Base-by-base conservation (phyloP, 2,329 filamentous ascomycete species). In the Neobulgaria alba region DNA sequence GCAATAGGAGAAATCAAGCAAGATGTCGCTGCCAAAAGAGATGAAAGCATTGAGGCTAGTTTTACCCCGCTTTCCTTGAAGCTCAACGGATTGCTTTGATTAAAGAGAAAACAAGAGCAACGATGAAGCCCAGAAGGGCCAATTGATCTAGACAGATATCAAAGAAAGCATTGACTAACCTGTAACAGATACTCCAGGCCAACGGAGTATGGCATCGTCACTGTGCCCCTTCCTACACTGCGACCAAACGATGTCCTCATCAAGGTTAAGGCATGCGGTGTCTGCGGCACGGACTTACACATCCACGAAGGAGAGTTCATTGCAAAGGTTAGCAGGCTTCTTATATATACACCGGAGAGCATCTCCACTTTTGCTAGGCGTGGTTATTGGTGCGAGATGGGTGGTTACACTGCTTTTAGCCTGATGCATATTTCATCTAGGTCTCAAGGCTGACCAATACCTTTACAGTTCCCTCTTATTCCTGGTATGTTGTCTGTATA, bases 281-380 rank as follows among this genome's bases (percentile, higher is more conserved):
- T 79, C 47, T 79, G 75, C 51, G 72, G 62, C 49, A 64, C 63
- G 41, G 54, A 54, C 48, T 48, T 67, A 59, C 75, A 79, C 55
- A 79, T 78, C 53, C 78, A 83, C 56, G 75, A 82, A 59, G 80
- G 79, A 55, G 78, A 83, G 63, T 84, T 84, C 52, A 63, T 72
- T 53, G 67, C 68, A 54, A 69, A 70, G 62, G 67, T 69, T 60
- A 45, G 62, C 42, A 35, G 37, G 18, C 10, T 42, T 40, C 46
- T 48, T 47, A 47, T 50, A 53, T 50, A 46, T 44, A 23, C 29
- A 3, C 19, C 23, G 9, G 36, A 26, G 9, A 14, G 16, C 12
- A 36, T 30, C 23, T 39, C 23, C 29, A 32, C 41, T 43, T 26
- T 26, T 26, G n/a, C n/a, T n/a, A n/a, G n/a, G n/a, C n/a, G n/a